Base-by-base conservation (phyloP, 768 basidiomycete species). In the Mycena galericulata region DNA sequence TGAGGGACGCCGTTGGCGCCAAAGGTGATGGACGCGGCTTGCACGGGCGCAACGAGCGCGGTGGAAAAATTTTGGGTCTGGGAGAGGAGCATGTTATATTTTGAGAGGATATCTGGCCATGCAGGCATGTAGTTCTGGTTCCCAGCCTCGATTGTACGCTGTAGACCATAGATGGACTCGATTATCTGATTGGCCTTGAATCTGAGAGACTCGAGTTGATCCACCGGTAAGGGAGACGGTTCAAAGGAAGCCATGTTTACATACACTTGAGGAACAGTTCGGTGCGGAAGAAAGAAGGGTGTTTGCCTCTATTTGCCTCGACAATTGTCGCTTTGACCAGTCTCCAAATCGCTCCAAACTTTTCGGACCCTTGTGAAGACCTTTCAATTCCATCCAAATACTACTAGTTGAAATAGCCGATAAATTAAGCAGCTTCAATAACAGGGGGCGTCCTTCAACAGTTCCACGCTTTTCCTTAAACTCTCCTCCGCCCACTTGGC, bases 31-130 rank as follows among this genome's bases (percentile, higher is more conserved):
- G 63, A 38, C 12, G 75, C 67, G 1, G 76, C 71, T 27, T 78
- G 80, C 40, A 82, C 68, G 53, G 82, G 78, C 62, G 83, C 78
- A 20, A 86, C 80, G 45, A 94, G 85, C 0, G 89, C 87, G 57
- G 84, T 88, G 47, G 90, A 91, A 72, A 96, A 89, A 71, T 85
- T 91, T 75, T 93, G 92, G 0, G 92, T 93, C 74, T 95, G 94
- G 0, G 92, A 93, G 62, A 95, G 86, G 29, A 96, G 85, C 69
- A 93, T 86, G 72, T 90, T 94, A 86, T 95, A 95, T 82, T 94
- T 95, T 17, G 91, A 89, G 60, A 95, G 84, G 61, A 96, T 88
- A 74, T 95, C 94, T 3, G 94, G 94, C 94, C 94, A 95, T 10
- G 92, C 79, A 3, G 91, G 89, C 89, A 94, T 93, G n/a, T 75